phyloP scores from a whole-genome alignment of 176 grass and related monocot species.

The Rhynchospora pubera region DNA sequence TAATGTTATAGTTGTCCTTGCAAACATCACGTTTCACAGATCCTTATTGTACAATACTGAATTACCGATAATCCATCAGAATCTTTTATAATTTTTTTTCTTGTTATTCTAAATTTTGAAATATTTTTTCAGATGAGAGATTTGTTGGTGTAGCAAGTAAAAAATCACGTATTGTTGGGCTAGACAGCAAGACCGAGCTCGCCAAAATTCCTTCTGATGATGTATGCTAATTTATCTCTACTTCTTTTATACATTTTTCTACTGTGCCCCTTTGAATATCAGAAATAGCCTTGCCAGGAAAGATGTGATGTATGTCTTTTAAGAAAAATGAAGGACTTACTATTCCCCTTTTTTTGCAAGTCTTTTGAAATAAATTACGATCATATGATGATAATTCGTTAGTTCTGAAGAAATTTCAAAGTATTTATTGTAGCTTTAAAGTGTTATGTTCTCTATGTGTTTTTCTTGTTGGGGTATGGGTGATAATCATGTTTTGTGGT shows the following conservation, averaged over 20 bases:
- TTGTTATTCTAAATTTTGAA: constrained; percentile 8
- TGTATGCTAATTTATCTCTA: constrained; percentile 24
- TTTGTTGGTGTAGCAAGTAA: constrained; percentile 41
- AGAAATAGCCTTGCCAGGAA: not conserved
- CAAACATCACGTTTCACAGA: not conserved
- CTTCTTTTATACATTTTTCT: not conserved
- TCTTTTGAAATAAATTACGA: not conserved
- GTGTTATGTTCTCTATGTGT: too few species aligned
- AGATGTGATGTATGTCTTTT: not conserved
- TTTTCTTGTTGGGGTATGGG: not conserved
- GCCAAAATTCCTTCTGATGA: constrained; percentile 37
- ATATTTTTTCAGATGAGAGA: constrained; percentile 38
- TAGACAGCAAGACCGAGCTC: constrained; percentile 38
- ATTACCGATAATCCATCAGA: not conserved
- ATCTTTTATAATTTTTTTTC: not conserved
- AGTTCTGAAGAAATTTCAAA: not conserved
- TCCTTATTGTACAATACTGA: not conserved
- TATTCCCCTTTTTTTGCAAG: not conserved
- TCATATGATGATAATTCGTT: not conserved
- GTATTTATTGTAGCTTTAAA: too few species aligned
- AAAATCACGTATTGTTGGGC: constrained; percentile 27
- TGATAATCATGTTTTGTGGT: not conserved
- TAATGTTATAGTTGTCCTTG: not conserved
- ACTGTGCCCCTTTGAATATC: not conserved
- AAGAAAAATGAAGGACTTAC: not conserved